Evolutionary conservation across 306 rosid species (phyloP).

Genomic region (Adenanthera pavonina): DNA sequence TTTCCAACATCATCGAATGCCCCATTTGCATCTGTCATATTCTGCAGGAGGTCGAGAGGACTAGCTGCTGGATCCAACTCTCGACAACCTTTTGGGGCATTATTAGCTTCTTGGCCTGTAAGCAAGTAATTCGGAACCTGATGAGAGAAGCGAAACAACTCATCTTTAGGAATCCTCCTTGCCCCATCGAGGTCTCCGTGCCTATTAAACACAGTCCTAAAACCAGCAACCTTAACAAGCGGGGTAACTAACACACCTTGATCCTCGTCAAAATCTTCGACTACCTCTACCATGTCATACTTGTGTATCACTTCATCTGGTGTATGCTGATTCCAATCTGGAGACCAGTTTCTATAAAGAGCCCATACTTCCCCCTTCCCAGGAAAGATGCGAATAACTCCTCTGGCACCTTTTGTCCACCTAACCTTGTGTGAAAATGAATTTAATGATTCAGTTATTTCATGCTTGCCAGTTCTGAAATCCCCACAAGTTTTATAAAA

Average conservation of each 20-base stretch:
- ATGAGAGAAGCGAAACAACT: conserved; percentile 80
- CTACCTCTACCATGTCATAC: conserved; percentile 77
- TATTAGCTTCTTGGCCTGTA: conserved; percentile 71
- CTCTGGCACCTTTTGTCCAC: conserved; percentile 63
- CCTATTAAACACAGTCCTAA: conserved; percentile 58
- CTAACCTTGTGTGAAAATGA: conserved; percentile 66
- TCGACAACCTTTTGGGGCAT: conserved; percentile 66
- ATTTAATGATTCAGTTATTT: conserved; percentile 49
- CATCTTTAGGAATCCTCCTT: conserved; percentile 62
- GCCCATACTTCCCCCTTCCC: conserved; percentile 76
- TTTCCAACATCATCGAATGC: conserved; percentile 36
- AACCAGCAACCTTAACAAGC: conserved; percentile 59
- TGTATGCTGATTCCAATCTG: conserved; percentile 58
- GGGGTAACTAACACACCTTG: conserved; percentile 57
- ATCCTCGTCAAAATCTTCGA: conserved; percentile 53
- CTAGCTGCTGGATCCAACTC: conserved; percentile 92
- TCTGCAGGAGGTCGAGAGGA: conserved; percentile 64
- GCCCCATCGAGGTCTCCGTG: conserved; percentile 45
- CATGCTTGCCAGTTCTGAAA: conserved; percentile 62
- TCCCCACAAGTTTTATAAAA: conserved; percentile 74
- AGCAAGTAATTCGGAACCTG: conserved; percentile 76
- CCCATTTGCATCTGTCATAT: conserved; percentile 43
- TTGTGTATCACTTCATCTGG: conserved; percentile 55
- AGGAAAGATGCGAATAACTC: conserved; percentile 61
- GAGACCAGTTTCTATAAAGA: conserved; percentile 68